These are phyloP conservation scores for Monosporascus sp. DNA, from an alignment of 2,329 filamentous ascomycete species.

Conservation along the genomic window DNA sequence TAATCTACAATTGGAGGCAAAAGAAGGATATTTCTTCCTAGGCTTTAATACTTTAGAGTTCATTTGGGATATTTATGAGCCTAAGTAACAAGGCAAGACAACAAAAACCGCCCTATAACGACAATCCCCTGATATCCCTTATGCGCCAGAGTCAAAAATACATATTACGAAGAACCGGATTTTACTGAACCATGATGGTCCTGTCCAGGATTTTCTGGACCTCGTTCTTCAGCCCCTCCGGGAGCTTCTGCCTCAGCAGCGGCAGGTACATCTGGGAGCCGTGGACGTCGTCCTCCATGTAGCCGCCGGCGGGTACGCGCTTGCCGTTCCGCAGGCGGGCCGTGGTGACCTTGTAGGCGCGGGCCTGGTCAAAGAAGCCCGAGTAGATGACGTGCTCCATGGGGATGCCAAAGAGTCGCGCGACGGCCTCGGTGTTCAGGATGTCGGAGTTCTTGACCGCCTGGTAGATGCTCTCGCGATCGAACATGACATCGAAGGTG, in stretches of 20 bases:
- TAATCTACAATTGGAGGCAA: no score
- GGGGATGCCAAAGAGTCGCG: constrained; percentile 22
- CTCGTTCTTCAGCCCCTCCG: constrained; percentile 6
- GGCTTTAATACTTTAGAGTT: no score
- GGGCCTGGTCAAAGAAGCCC: constrained; percentile 38
- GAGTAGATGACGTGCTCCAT: constrained; percentile 29
- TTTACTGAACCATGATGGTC: background rate
- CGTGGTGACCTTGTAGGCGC: constrained; percentile 42
- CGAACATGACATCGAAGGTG: constrained; percentile 47
- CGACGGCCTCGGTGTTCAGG: constrained; percentile 29
- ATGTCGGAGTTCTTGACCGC: constrained; percentile 30
- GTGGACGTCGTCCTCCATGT: constrained; percentile 27
- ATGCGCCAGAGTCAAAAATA: no score
- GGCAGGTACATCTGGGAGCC: constrained; percentile 23
- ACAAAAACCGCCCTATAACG: no score
- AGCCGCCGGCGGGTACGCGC: constrained; percentile 16
- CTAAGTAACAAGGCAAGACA: no score
- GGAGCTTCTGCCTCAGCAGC: constrained; percentile 16
- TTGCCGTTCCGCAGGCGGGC: constrained; percentile 14
- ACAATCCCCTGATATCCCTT: no score
- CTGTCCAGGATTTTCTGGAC: background rate
- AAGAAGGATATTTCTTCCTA: no score
- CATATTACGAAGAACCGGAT: no score
- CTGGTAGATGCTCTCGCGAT: constrained; percentile 25
- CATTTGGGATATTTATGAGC: no score